These are phyloP conservation scores for Pseudopyrenochaeta lycopersici DNA, from an alignment of 2,329 filamentous ascomycete species.

Conservation along the genomic window DNA sequence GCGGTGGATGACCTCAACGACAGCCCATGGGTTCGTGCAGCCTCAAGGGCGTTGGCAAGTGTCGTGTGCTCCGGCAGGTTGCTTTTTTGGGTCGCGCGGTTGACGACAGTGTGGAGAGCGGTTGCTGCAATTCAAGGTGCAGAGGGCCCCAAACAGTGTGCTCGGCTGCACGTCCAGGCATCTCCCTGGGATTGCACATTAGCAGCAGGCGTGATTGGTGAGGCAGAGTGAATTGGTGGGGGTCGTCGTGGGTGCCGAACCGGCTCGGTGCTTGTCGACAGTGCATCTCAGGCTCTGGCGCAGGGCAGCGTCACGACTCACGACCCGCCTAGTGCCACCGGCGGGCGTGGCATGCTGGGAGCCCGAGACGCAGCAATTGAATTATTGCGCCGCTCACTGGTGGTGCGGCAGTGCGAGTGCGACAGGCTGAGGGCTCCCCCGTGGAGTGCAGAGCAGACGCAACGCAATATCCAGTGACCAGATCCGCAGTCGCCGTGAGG, in stretches of 20 bases:
- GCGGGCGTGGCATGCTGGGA: conserved; percentile 34
- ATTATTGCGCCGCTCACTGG: conserved; percentile 36
- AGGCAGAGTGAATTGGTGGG: conserved; percentile 17
- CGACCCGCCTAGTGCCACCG: conserved; percentile 32
- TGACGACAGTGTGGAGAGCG: conserved; percentile 20
- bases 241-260: conserved; percentile 32
- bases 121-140: conserved; percentile 8
- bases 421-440: conserved; percentile 22
- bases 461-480: conserved; percentile 14
- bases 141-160: conserved; percentile 8
- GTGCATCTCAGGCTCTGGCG: conserved; percentile 20
- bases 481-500: conserved; percentile 4
- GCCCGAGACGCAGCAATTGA: conserved; percentile 24
- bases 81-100: conserved; percentile 15
- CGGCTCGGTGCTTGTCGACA: not conserved
- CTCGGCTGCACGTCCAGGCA: conserved; percentile 23
- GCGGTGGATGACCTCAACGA: conserved; percentile 2
- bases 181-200: conserved; percentile 12
- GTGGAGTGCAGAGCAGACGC: conserved; percentile 17
- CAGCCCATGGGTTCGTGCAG: not conserved
- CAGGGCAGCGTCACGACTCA: conserved; percentile 21
- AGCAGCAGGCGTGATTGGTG: conserved; percentile 22
- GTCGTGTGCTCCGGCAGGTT: conserved; percentile 17
- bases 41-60: not conserved
- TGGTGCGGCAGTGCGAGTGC: conserved; percentile 9